Evolutionary conservation across 2,329 filamentous ascomycete genomes (phyloP).

Genomic region (Neonectria hederae): DNA sequence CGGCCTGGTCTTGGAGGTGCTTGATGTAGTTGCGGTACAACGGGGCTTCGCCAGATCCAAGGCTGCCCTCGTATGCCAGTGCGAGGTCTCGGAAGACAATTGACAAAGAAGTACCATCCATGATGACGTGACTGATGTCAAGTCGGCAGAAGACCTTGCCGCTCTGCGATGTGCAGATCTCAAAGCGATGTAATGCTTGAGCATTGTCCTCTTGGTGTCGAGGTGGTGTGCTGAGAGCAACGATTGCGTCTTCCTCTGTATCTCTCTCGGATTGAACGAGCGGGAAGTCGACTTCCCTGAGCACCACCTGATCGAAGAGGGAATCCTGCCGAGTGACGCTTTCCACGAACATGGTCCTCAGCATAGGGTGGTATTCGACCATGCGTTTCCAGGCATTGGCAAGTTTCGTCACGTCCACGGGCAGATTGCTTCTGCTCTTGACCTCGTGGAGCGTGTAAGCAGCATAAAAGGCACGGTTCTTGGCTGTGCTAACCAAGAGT

Average conservation of each 20-base stretch:
- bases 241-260: constrained; percentile 25
- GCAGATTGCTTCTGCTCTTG: constrained; percentile 32
- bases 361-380: constrained; percentile 52
- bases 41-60: constrained; percentile 22
- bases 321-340: constrained; percentile 55
- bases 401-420: constrained; percentile 28
- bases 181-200: constrained; percentile 24
- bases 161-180: constrained; percentile 31
- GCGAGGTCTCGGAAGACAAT: constrained; percentile 35
- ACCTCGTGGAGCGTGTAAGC: constrained; percentile 48
- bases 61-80: constrained; percentile 14
- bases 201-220: constrained; percentile 13
- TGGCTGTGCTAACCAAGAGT: constrained; percentile 51
- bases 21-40: constrained; percentile 23
- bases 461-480: constrained; percentile 46
- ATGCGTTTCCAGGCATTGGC: constrained; percentile 51
- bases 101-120: constrained; percentile 35
- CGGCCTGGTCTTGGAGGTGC: not conserved
- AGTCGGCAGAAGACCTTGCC: constrained; percentile 37
- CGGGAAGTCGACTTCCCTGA: constrained; percentile 38
- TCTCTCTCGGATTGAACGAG: constrained; percentile 18
- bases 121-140: constrained; percentile 36
- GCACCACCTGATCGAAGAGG: constrained; percentile 58
- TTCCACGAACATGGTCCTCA: constrained; percentile 59
- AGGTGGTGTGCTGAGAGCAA: constrained; percentile 12